A percentile compares a stretch with the other conserved stretches of the same genome.
phyloP scores from a whole-genome alignment of 495 filamentous ascomycete genomes.

The Paragyromitra xinjiangensis region DNA sequence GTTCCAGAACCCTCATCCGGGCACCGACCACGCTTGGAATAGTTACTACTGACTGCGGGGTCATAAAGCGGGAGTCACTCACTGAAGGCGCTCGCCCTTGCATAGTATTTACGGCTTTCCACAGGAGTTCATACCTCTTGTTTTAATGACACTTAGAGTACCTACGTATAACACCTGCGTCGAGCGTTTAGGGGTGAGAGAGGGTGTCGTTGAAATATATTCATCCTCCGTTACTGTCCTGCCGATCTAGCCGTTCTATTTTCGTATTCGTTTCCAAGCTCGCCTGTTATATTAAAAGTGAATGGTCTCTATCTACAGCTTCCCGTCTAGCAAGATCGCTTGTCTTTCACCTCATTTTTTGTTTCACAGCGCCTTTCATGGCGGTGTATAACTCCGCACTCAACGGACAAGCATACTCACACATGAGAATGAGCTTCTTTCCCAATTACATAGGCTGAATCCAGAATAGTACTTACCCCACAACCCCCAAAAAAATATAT shows the following conservation, averaged over 20 bases:
- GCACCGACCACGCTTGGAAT: slow-evolving; percentile 8
- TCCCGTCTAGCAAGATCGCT: slow-evolving; percentile 28
- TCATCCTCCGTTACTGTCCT: slow-evolving; percentile 10
- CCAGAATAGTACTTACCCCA: slow-evolving; percentile 8
- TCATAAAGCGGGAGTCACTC: slow-evolving; percentile 5
- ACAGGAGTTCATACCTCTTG: slow-evolving; percentile 16
- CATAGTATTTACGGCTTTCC: slow-evolving; percentile 11
- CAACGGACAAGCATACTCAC: slow-evolving; percentile 2
- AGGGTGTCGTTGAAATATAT: slow-evolving; percentile 8
- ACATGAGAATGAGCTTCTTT: slow-evolving; percentile 15
- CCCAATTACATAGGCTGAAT: slow-evolving; percentile 16
- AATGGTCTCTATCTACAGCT: slow-evolving; percentile 19
- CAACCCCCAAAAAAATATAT: slow-evolving; percentile 16
- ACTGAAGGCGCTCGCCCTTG: slow-evolving; percentile 8
- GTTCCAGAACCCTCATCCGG: slow-evolving; percentile 18
- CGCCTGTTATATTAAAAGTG: slow-evolving; percentile 27
- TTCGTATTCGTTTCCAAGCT: slow-evolving; percentile 18
- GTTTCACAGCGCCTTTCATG: slow-evolving; percentile 1
- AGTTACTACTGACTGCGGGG: slow-evolving; percentile 17
- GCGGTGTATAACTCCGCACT: slow-evolving; percentile 6
- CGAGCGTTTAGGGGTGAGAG: slow-evolving; percentile 17
- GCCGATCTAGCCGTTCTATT: slow-evolving; percentile 24
- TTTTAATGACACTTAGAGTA: slow-evolving; percentile 20
- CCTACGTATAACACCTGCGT: slow-evolving; percentile 24
- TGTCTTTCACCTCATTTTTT: not conserved